Percentiles rank a stretch among this genome's conserved stretches.
phyloP scores from a whole-genome alignment of 768 basidiomycete genomes.

The Suillus fuscotomentosus region DNA sequence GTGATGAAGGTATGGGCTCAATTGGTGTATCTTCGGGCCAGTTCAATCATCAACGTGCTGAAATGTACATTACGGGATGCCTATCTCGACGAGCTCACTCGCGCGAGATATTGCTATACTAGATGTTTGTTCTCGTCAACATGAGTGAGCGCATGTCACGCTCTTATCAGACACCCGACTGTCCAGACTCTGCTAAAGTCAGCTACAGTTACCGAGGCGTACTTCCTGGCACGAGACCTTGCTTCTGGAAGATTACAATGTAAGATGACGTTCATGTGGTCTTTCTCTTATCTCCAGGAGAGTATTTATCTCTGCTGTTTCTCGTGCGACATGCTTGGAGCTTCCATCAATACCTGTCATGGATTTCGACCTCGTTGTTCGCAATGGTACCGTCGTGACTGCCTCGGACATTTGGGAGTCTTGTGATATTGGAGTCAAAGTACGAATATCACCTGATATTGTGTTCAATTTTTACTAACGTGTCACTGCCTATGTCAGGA shows the following conservation, averaged over 20 bases:
- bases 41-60: neutral
- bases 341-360: neutral
- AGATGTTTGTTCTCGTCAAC: neutral
- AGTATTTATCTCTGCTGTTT: neutral
- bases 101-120: neutral
- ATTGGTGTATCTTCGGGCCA: neutral
- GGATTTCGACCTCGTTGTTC: constrained; percentile 14
- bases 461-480: neutral
- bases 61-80: neutral
- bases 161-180: neutral
- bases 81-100: neutral
- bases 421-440: constrained; percentile 31
- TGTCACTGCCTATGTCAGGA: constrained; percentile 10
- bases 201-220: neutral
- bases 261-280: neutral
- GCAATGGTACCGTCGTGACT: constrained; percentile 17
- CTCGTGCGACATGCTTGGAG: neutral
- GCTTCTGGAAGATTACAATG: neutral
- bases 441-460: neutral
- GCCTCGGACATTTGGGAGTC: constrained; percentile 14
- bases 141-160: neutral
- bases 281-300: constrained; percentile 2
- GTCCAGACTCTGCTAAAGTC: neutral
- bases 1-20: neutral
- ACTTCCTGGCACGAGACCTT: constrained; percentile 1